Evolutionary conservation across 257 asterid genomes (phyloP), one percentile per base, ranked within the genome.

Genomic region (Forsythia suspensa): DNA sequence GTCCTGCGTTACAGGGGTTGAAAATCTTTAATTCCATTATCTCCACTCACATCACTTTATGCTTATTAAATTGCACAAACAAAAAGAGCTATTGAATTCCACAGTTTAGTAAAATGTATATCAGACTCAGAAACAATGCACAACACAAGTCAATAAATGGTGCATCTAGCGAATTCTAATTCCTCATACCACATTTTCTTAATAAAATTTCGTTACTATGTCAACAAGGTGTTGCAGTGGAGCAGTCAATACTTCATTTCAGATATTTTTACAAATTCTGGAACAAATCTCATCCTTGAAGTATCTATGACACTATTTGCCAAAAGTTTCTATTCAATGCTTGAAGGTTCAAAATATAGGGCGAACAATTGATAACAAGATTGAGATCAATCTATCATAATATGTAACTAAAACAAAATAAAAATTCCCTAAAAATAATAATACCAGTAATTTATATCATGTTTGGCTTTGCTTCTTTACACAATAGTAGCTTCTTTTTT

Each of bases 1-100:
- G 91, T 38, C 84, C 84, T 80, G 37, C 76, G 70, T 2, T 74
- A 29, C 3, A 16, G 44, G 70, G 9, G 46, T 55, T 52, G 21
- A 52, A 52, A 52, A 52, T 52, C 18, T 13, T 10, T 5, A 4
- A 55, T 55, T 16, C 29, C 65, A 55, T 18, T 55, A 4, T 18
- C 61, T 4, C 61, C n/a, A 4, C 61, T 52, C 21, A 52, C 20
- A 4, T 16, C 65, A 55, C 21, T 16, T 16, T n/a, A 55, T 55
- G 11, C 29, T 5, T 15, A 55, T 6, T 55, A 55, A 15, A 55
- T 16, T 18, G 29, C 5, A 7, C 29, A n/a, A 18, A 15, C 34
- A 44, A 44, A 8, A 44, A 44, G 16, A 44, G 51, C 51, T 11
- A 4, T 4, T 44, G 51, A 44, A 2, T 44, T 44, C 51, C 10